phyloP scores from a whole-genome alignment of 140 eudicot genomes.

The Cichorium intybus region DNA sequence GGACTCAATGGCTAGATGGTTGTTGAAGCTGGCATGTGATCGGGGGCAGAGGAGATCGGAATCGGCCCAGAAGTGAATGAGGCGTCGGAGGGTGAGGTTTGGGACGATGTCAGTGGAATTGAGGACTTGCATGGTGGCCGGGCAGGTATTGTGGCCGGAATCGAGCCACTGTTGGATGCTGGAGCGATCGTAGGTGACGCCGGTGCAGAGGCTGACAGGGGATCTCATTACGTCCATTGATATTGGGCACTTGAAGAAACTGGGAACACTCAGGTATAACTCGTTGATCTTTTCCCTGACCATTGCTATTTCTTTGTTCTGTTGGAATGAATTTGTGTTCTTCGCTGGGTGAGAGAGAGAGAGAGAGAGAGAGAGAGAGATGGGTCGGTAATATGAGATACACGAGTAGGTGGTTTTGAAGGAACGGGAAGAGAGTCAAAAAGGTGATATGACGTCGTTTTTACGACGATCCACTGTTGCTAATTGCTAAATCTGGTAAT shows the following conservation, averaged over 20 bases:
- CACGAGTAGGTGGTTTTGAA: slow-evolving; percentile 15
- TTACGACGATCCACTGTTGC: slow-evolving; percentile 34
- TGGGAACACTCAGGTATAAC: slow-evolving; percentile 59
- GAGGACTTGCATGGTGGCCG: slow-evolving; percentile 76
- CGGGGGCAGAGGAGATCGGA: slow-evolving; percentile 32
- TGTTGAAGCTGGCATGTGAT: slow-evolving; percentile 30
- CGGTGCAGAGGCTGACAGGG: slow-evolving; percentile 86
- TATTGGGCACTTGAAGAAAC: slow-evolving; percentile 70
- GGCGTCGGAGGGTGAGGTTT: slow-evolving; percentile 62
- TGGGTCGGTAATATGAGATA: background rate
- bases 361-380: slow-evolving; percentile 11
- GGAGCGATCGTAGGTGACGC: slow-evolving; percentile 81
- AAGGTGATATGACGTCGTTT: slow-evolving; percentile 41
- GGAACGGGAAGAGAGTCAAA: slow-evolving; percentile 23
- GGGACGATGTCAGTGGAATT: slow-evolving; percentile 63
- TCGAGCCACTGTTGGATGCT: slow-evolving; percentile 74
- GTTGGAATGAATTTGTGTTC: slow-evolving; percentile 5
- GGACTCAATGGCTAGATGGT: slow-evolving; percentile 26
- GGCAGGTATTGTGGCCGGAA: slow-evolving; percentile 75
- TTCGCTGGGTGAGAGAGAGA: background rate
- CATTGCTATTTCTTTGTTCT: slow-evolving; percentile 27
- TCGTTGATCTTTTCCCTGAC: slow-evolving; percentile 45
- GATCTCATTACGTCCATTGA: slow-evolving; percentile 85
- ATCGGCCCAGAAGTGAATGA: slow-evolving; percentile 64
- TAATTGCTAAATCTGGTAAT: background rate